Percentiles rank a stretch among this genome's conserved stretches.
These are phyloP conservation scores for Colletotrichum acutatum DNA, from an alignment of 2,329 filamentous ascomycete species.

Conservation along the genomic window DNA sequence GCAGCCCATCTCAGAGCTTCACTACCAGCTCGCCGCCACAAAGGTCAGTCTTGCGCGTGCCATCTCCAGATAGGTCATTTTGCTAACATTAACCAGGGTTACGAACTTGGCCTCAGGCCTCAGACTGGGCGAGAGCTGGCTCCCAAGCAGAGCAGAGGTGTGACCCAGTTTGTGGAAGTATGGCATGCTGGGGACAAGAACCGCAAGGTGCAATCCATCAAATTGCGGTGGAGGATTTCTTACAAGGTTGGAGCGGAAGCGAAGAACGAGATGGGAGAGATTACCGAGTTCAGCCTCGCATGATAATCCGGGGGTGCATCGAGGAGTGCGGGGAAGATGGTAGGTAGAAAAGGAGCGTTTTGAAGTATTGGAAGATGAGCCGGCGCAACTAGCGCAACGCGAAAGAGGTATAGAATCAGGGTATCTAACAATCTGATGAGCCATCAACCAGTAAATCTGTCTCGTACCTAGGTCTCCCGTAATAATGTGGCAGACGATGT, in stretches of 20 bases:
- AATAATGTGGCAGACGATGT: not conserved
- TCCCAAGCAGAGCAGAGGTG: constrained; percentile 78
- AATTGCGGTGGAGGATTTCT: constrained; percentile 88
- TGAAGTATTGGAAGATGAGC: not conserved
- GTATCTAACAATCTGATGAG: constrained; percentile 8
- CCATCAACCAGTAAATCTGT: not conserved
- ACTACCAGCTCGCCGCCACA: constrained; percentile 92
- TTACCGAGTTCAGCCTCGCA: constrained; percentile 80
- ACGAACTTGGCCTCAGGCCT: constrained; percentile 82
- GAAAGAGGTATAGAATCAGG: constrained; percentile 20
- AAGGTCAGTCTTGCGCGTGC: constrained; percentile 69
- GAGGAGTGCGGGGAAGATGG: not conserved
- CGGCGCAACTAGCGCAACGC: not conserved
- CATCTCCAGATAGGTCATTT: not conserved
- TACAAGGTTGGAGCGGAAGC: constrained; percentile 77
- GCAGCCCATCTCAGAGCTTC: constrained; percentile 79
- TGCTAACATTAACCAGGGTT: constrained; percentile 67
- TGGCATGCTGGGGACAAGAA: constrained; percentile 75
- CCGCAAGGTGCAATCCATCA: constrained; percentile 80
- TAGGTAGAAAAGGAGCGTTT: not conserved
- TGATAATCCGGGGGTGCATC: constrained; percentile 46
- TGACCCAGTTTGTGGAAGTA: constrained; percentile 84
- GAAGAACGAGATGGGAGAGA: constrained; percentile 86
- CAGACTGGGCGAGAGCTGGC: constrained; percentile 83
- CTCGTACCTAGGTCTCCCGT: not conserved